Base-by-base conservation (phyloP, 2,329 filamentous ascomycete species). In the Diatrype stigma region DNA sequence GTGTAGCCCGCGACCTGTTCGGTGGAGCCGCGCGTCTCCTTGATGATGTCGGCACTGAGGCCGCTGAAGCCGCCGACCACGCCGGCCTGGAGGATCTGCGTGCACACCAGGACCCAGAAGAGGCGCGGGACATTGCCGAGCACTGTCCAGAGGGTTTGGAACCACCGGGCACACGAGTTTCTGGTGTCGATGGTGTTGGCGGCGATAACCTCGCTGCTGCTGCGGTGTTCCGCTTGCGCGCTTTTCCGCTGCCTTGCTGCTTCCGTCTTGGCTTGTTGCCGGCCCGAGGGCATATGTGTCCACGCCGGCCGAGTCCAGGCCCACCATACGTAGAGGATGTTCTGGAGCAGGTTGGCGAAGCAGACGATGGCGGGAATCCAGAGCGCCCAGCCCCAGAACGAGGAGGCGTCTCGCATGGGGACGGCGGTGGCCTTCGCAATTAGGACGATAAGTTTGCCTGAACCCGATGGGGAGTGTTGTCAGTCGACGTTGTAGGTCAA, bases 331-430 rank as follows among this genome's bases (percentile, higher is more conserved):
- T 60, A 61, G 23, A 55, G 54, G 35, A 60, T 55, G 45, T 58
- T 59, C 19, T 60, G 54, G 6, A 57, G n/a, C 23, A 61, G 47
- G 35, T 60, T 57, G 16, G 48, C 54, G 37, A 57, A 57, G 48
- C 59, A 60, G 30, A 60, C 51, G 11, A 59, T 55, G 34, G 56
- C 53, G 1, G 58, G 58, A 42, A 63, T 63, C 62, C 62, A 64
- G 2, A 64, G 48, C 2, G 60, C 56, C 62, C 61, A 64, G 45
- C 62, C 60, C 61, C 61, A 64, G 50, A 63, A 64, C 1, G 52
- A 51, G 5, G 60, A 49, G 5, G 57, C 57, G 32, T 64, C 60
- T 42, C 57, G 45, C 59, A 63, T 64, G 5, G 62, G 60, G 8
- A 64, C 55, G 3, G 62, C 61, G 3, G 62, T 59, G 7, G 58